These are phyloP conservation scores for Asterella californica DNA, from an alignment of 225 moss, liverwort and hornwort genomes.

Conservation along the genomic window DNA sequence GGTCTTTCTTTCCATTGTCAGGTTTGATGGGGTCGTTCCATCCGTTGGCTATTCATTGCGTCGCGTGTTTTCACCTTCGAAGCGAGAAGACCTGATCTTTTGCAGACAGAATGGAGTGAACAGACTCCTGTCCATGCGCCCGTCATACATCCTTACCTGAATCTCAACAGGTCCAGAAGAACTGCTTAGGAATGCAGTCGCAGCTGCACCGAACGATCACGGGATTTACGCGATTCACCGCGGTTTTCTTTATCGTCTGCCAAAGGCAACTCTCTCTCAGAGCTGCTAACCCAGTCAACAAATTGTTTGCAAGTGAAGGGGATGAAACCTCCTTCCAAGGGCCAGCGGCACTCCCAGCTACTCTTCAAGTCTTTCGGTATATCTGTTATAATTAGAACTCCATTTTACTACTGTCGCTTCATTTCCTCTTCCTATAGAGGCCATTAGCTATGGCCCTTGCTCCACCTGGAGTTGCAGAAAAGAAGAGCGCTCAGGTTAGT, in stretches of 20 bases:
- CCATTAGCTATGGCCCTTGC: conserved; percentile 62
- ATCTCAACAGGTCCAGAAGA: conserved; percentile 72
- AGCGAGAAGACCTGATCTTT: neutral
- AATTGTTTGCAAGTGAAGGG: conserved; percentile 50
- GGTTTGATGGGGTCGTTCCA: no score
- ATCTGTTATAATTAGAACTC: conserved; percentile 46
- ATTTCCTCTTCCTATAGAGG: conserved; percentile 23
- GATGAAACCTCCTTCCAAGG: conserved; percentile 75
- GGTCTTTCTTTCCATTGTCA: no score
- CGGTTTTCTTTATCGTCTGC: conserved; percentile 49
- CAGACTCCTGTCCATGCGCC: neutral
- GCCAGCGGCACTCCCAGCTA: conserved; percentile 40
- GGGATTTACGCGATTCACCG: conserved; percentile 71
- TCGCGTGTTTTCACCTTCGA: no score
- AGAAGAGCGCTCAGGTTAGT: no score
- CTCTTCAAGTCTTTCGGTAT: conserved; percentile 33
- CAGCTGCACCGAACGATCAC: conserved; percentile 72
- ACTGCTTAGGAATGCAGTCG: conserved; percentile 70
- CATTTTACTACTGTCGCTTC: conserved; percentile 22
- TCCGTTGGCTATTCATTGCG: no score
- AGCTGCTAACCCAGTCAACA: conserved; percentile 74
- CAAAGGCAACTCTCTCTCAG: conserved; percentile 72
- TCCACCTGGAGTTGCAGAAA: no score
- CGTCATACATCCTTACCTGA: conserved; percentile 47
- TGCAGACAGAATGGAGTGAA: no score